Evolutionary conservation across 2,329 filamentous ascomycete species (phyloP).

Genomic region (Fusarium sororula): DNA sequence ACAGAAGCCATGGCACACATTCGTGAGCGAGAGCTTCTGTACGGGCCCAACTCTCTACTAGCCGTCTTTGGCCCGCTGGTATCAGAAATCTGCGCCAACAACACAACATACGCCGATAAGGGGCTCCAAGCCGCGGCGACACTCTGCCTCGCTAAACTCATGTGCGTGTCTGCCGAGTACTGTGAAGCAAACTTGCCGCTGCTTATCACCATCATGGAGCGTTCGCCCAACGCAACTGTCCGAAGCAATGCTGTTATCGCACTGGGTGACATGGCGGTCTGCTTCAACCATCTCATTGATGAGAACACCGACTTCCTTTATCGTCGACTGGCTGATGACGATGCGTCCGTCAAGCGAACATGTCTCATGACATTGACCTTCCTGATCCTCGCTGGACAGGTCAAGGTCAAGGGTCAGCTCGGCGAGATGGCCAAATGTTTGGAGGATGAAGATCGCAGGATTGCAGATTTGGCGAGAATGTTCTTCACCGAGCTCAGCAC

Average conservation of each 20-base stretch:
- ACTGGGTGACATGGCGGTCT: slow-evolving; percentile 98
- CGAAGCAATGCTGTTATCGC: slow-evolving; percentile 97
- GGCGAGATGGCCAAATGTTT: slow-evolving; percentile 99
- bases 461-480: slow-evolving; percentile 93
- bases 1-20: slow-evolving; percentile 87
- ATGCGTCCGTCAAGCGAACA: slow-evolving; percentile 92
- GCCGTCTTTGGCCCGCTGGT: slow-evolving; percentile 91
- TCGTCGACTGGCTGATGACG: slow-evolving; percentile 86
- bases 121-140: slow-evolving; percentile 93
- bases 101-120: slow-evolving; percentile 88
- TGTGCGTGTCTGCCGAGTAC: slow-evolving; percentile 98
- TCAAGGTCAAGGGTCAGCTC: slow-evolving; percentile 98
- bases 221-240: slow-evolving; percentile 89
- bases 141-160: slow-evolving; percentile 94
- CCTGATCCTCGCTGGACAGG: slow-evolving; percentile 93
- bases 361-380: slow-evolving; percentile 99
- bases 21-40: slow-evolving; percentile 83
- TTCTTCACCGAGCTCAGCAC: slow-evolving; percentile 98
- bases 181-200: slow-evolving; percentile 93
- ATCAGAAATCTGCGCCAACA: slow-evolving; percentile 92
- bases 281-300: slow-evolving; percentile 99
- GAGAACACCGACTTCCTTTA: slow-evolving; percentile 99
- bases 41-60: slow-evolving; percentile 84
- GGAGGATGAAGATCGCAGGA: slow-evolving; percentile 93
- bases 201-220: slow-evolving; percentile 97